Conservation (phyloP, 1,139 yeast genomes). For the Zygotorulaspora mrakii region DNA sequence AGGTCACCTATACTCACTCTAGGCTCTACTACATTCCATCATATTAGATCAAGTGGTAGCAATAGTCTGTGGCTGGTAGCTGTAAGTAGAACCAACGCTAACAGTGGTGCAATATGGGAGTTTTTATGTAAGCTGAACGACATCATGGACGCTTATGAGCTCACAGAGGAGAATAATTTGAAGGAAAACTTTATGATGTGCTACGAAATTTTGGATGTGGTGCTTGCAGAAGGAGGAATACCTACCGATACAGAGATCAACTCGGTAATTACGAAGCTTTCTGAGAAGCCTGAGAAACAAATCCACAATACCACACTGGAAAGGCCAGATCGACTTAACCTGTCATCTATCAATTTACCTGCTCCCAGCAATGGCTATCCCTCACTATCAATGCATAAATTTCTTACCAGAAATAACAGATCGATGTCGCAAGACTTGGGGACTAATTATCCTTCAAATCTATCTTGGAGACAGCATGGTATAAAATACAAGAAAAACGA, state of each 20-base stretch:
- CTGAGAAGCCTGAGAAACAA: slow-evolving; percentile 25
- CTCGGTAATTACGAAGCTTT: slow-evolving; percentile 37
- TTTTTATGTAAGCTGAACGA: slow-evolving; percentile 56
- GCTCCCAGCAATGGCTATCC: slow-evolving; percentile 7
- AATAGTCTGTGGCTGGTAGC: slow-evolving; percentile 75
- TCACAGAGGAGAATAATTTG: slow-evolving; percentile 34
- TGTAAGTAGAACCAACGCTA: slow-evolving; percentile 82
- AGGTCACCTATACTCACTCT: slow-evolving; percentile 83
- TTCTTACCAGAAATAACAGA: slow-evolving; percentile 18
- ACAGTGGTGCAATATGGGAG: slow-evolving; percentile 77
- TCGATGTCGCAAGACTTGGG: slow-evolving; percentile 18
- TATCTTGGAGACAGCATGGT: slow-evolving; percentile 70
- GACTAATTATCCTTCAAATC: slow-evolving; percentile 33
- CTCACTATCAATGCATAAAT: slow-evolving; percentile 19
- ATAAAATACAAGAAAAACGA: slow-evolving; percentile 81
- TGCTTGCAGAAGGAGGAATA: slow-evolving; percentile 75
- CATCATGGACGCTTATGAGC: slow-evolving; percentile 25
- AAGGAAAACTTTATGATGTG: slow-evolving; percentile 62
- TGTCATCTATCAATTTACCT: slow-evolving; percentile 8
- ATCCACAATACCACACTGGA: slow-evolving; percentile 7
- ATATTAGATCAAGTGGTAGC: slow-evolving; percentile 52
- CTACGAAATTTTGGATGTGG: slow-evolving; percentile 69
- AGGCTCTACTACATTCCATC: slow-evolving; percentile 89
- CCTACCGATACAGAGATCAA: slow-evolving; percentile 67
- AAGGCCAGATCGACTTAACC: slow-evolving; percentile 11